phyloP scores from a whole-genome alignment of 176 grass and related monocot genomes.

The Cocos nucifera region DNA sequence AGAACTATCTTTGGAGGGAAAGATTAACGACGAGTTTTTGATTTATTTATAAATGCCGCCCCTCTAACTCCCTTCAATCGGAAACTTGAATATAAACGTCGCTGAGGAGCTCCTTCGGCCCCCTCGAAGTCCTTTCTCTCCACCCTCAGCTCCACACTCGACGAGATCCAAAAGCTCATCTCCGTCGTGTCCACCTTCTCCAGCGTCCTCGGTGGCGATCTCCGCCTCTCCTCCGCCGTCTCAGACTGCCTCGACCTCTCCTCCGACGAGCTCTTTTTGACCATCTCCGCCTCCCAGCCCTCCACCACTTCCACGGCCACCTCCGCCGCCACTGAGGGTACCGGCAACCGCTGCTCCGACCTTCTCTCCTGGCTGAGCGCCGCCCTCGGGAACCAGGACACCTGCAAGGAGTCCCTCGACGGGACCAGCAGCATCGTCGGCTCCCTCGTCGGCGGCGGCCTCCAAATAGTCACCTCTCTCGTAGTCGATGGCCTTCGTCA shows the following conservation, averaged over 20 bases:
- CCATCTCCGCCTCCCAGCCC: slow-evolving; percentile 31
- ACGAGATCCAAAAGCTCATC: slow-evolving; percentile 25
- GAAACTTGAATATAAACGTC: too few species aligned
- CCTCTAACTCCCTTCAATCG: too few species aligned
- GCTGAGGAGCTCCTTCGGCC: not conserved
- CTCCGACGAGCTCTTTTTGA: slow-evolving; percentile 53
- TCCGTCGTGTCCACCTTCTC: slow-evolving; percentile 32
- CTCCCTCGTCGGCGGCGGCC: slow-evolving; percentile 27
- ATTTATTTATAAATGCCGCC: too few species aligned
- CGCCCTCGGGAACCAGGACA: slow-evolving; percentile 76
- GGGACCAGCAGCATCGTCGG: slow-evolving; percentile 30
- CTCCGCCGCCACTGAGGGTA: slow-evolving; percentile 20
- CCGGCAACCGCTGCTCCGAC: slow-evolving; percentile 43
- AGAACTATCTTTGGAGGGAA: too few species aligned
- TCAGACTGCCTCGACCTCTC: slow-evolving; percentile 82
- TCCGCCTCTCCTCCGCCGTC: slow-evolving; percentile 59
- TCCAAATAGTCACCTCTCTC: slow-evolving; percentile 51
- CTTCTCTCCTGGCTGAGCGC: slow-evolving; percentile 71
- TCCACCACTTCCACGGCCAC: not conserved
- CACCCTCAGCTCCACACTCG: slow-evolving; percentile 45
- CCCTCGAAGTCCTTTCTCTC: slow-evolving; percentile 21
- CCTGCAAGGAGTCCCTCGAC: slow-evolving; percentile 74
- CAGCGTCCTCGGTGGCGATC: slow-evolving; percentile 24
- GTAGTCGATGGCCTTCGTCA: slow-evolving; percentile 46
- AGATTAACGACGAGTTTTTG: too few species aligned